These are phyloP conservation scores for Monilinia polystroma DNA, from an alignment of 2,329 filamentous ascomycete species.

Conservation along the genomic window DNA sequence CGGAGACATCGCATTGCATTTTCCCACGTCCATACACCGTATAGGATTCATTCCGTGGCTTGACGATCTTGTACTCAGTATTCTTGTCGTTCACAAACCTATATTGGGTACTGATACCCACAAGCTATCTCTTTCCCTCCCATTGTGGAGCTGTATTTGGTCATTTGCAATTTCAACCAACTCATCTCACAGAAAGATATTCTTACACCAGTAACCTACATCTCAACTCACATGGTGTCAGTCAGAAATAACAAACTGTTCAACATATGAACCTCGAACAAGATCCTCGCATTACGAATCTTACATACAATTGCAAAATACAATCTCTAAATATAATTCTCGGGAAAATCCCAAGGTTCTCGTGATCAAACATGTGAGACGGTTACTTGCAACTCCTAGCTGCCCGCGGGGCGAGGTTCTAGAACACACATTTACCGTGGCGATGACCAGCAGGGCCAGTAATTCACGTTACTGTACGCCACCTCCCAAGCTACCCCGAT, in stretches of 20 bases:
- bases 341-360: background rate
- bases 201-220: background rate
- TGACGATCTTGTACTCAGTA: background rate
- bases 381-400: background rate
- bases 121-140: background rate
- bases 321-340: background rate
- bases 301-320: background rate
- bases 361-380: background rate
- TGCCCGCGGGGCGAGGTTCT: background rate
- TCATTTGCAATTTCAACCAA: conserved; percentile 1
- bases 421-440: conserved; percentile 1
- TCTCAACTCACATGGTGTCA: background rate
- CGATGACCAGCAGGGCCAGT: background rate
- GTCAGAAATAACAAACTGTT: background rate
- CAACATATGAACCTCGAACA: background rate
- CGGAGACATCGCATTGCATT: conserved; percentile 1
- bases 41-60: background rate
- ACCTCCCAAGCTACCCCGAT: background rate
- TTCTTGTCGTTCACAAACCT: background rate
- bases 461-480: background rate
- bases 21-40: background rate
- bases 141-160: background rate
- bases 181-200: background rate
- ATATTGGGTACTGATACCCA: background rate
- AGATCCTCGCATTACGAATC: background rate